Conservation (phyloP, 2,329 filamentous ascomycete species). For the Ilyonectria mors-panacis region DNA sequence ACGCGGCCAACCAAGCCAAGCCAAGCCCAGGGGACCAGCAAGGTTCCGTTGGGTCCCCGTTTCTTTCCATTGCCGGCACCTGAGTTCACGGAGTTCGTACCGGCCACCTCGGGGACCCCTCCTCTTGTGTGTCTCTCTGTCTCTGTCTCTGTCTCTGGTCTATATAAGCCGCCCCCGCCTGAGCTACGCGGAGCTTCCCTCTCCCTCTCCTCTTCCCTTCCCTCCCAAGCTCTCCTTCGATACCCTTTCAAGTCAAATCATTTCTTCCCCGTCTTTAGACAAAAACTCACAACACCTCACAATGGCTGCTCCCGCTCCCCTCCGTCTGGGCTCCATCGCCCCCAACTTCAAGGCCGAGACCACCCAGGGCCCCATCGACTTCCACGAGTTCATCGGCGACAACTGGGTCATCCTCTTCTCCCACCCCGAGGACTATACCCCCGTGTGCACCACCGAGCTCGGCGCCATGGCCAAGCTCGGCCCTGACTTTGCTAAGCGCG, state of each 20-base stretch:
- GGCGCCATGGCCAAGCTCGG: constrained; percentile 92
- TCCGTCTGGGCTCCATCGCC: constrained; percentile 77
- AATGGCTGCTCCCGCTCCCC: constrained; percentile 55
- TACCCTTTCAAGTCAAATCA: not conserved
- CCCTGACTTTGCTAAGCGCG: constrained; percentile 88
- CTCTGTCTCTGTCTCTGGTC: not conserved
- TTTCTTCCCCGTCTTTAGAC: constrained; percentile 3
- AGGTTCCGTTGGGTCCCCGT: constrained; percentile 18
- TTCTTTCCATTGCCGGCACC: not conserved
- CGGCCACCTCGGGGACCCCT: constrained; percentile 1
- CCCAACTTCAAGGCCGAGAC: constrained; percentile 90
- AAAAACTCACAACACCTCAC: constrained; percentile 24
- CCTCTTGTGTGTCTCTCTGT: not conserved
- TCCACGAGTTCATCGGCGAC: constrained; percentile 85
- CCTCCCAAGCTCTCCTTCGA: constrained; percentile 5
- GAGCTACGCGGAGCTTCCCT: not conserved
- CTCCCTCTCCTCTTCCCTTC: constrained; percentile 1
- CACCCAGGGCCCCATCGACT: constrained; percentile 83
- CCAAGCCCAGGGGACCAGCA: not conserved
- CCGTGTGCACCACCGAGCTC: constrained; percentile 96
- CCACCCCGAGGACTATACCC: constrained; percentile 92
- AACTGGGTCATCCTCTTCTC: constrained; percentile 89
- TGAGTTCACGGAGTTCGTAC: constrained; percentile 13
- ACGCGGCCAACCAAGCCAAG: constrained; percentile 3
- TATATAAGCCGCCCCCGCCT: constrained; percentile 12